Percentiles rank a stretch among this genome's conserved stretches.
Evolutionary conservation across 129 eudicot genomes (phyloP).

Genomic region (Flaveria bidentis): DNA sequence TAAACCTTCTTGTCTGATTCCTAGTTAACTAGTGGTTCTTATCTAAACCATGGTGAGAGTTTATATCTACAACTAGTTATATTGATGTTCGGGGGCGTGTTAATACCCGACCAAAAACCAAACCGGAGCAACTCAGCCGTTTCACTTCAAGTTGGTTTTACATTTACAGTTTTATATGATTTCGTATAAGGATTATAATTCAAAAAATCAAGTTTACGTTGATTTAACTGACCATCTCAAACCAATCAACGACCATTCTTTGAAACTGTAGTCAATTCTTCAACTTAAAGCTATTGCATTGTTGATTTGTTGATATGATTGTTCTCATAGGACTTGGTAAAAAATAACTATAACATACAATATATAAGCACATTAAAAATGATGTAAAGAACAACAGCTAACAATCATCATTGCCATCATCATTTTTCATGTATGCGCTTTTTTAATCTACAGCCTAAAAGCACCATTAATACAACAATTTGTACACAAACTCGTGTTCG

Average conservation of each 20-base stretch:
- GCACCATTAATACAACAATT: conserved; percentile 39
- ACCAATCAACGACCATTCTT: background rate
- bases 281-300: background rate
- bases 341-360: background rate
- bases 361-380: background rate
- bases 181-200: too few species aligned
- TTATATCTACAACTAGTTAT: too few species aligned
- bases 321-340: background rate
- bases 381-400: conserved; percentile 36
- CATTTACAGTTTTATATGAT: too few species aligned
- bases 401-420: conserved; percentile 20
- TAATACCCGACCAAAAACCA: too few species aligned
- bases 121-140: too few species aligned
- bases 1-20: too few species aligned
- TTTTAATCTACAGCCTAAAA: conserved; percentile 25
- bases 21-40: too few species aligned
- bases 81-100: too few species aligned
- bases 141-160: too few species aligned
- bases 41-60: too few species aligned
- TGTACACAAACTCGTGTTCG: conserved; percentile 34
- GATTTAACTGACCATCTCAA: background rate
- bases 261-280: background rate
- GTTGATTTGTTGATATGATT: background rate
- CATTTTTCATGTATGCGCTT: background rate
- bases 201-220: too few species aligned